Evolutionary conservation across 441 rosid species (phyloP), one percentile per base, ranked within the genome.

Genomic region (Pelargonium citronellum): DNA sequence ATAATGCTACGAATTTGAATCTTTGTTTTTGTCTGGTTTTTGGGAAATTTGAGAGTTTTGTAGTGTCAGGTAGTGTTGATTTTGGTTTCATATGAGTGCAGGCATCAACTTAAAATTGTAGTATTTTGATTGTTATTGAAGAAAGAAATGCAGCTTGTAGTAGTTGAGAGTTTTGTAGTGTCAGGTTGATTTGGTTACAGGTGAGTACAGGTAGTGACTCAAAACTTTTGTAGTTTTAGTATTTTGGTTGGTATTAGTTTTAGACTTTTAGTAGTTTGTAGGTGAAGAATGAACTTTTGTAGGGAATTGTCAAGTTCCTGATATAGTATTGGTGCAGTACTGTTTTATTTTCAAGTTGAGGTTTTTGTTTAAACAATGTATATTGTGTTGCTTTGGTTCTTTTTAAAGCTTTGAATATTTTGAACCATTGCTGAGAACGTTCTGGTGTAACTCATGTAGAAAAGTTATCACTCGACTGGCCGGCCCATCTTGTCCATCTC

Each of bases 301-400:
- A 20, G 24, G 37, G 5, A 62, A 58, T 19, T 58, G 19, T 55
- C 12, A 58, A 19, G 5, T 20, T 58, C 20, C 11, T 58, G 20
- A 19, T 58, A 16, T 19, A 58, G 63, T 58, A 6, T 58, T 55
- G 12, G 12, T 58, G 13, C 37, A 61, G 37, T 24, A 58, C 27
- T 61, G 66, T 34, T 30, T 62, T 62, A 4, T 24, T 34, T 62
- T 62, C 41, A 12, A 62, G 9, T 24, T 27, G 8, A 22, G 46
- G 66, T 4, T 62, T 62, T 27, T 24, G 66, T 62, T 62, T 60
- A 20, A 9, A 11, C 12, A 60, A 60, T 60, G 64, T 60, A 62
- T 62, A 12, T 24, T 62, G 16, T 62, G 34, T 24, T 62, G 66
- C 30, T 62, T 62, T 61, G 39, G 12, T 61, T 61, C 15, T 24